Conservation (phyloP, 441 rosid species). For the Pelargonium australe region DNA sequence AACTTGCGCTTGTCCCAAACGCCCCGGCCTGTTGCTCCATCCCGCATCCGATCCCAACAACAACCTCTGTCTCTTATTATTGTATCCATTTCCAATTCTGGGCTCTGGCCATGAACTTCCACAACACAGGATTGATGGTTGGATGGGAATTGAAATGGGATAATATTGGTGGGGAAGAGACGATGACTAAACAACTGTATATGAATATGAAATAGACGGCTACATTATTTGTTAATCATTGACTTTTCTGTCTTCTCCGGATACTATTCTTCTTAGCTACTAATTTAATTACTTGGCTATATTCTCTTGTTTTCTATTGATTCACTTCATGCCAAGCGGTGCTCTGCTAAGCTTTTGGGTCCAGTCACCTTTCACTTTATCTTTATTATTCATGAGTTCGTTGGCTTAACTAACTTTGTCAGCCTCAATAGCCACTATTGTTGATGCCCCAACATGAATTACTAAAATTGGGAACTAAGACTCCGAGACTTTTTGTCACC, state of each 20-base stretch:
- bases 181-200: background rate
- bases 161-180: background rate
- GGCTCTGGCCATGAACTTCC: background rate
- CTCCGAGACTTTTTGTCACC: too few species aligned
- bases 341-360: too few species aligned
- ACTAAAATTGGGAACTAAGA: too few species aligned
- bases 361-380: too few species aligned
- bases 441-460: too few species aligned
- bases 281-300: too few species aligned
- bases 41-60: background rate
- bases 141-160: background rate
- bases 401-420: too few species aligned
- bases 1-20: conserved; percentile 53
- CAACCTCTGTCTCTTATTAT: background rate
- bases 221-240: background rate
- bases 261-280: too few species aligned
- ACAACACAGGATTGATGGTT: background rate
- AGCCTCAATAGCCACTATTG: too few species aligned
- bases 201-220: background rate
- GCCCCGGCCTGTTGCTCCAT: conserved; percentile 46
- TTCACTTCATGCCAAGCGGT: too few species aligned
- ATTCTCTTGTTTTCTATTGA: too few species aligned
- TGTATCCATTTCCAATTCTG: background rate
- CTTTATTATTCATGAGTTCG: too few species aligned
- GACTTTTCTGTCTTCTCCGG: background rate